These are phyloP conservation scores for Penicillium crustosum DNA, from an alignment of 2,329 filamentous ascomycete genomes.

Conservation along the genomic window DNA sequence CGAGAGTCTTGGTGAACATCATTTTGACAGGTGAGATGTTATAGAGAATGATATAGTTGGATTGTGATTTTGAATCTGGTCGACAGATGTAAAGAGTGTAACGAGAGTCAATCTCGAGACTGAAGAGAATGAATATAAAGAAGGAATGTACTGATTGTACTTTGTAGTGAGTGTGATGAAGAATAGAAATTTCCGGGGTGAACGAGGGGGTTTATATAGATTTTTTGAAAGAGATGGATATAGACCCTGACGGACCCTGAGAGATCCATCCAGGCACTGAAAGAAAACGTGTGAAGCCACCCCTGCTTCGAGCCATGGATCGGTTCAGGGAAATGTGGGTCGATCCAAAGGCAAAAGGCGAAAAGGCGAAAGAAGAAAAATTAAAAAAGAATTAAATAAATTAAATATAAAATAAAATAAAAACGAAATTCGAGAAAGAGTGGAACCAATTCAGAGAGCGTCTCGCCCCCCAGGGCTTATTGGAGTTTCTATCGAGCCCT, in stretches of 20 bases:
- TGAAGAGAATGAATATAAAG: conserved; percentile 22
- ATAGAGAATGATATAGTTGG: conserved; percentile 11
- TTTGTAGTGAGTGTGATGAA: conserved; percentile 18
- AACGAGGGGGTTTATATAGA: conserved; percentile 24
- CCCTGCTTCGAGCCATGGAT: conserved; percentile 20
- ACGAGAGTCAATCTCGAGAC: conserved; percentile 27
- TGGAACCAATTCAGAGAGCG: conserved; percentile 17
- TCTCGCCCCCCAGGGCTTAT: neutral
- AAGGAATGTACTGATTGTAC: conserved; percentile 20
- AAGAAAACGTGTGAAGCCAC: conserved; percentile 5
- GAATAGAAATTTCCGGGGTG: conserved; percentile 7
- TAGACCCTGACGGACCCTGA: neutral
- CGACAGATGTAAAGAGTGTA: conserved; percentile 27
- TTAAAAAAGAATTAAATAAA: neutral
- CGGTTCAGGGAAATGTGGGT: conserved; percentile 15
- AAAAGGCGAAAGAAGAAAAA: conserved; percentile 8
- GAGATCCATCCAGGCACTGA: neutral
- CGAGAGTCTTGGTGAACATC: conserved; percentile 41
- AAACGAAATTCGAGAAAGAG: neutral
- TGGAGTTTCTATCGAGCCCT: neutral
- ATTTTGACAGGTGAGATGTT: conserved; percentile 25
- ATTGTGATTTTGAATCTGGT: conserved; percentile 17
- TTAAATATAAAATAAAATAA: neutral
- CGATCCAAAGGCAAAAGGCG: conserved; percentile 18
- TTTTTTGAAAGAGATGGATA: conserved; percentile 7